phyloP scores from a whole-genome alignment of 176 grass and related monocot species.

The Zea luxurians region DNA sequence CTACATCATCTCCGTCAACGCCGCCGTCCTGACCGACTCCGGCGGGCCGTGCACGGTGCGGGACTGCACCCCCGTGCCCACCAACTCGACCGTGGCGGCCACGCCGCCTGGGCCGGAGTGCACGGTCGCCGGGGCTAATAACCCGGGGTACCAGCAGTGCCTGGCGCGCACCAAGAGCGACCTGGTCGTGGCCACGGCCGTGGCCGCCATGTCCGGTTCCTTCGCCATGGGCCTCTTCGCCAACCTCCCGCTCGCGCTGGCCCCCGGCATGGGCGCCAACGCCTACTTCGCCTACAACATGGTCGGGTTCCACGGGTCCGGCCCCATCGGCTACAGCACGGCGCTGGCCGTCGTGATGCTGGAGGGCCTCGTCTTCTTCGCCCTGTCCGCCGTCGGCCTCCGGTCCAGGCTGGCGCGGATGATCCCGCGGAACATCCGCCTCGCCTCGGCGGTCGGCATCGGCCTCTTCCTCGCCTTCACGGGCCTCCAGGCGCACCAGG shows the following conservation, averaged over 20 bases:
- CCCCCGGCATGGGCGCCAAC: conserved; percentile 72
- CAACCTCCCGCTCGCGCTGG: conserved; percentile 59
- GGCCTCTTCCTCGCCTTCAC: conserved; percentile 62
- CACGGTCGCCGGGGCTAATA: background rate
- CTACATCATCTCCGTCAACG: conserved; percentile 73
- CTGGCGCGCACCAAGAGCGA: conserved; percentile 55
- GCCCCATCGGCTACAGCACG: conserved; percentile 47
- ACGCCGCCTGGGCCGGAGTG: conserved; percentile 23
- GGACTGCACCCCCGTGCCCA: conserved; percentile 36
- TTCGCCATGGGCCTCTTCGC: conserved; percentile 60
- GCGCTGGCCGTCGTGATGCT: conserved; percentile 62
- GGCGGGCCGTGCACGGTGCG: conserved; percentile 53
- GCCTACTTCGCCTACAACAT: conserved; percentile 77
- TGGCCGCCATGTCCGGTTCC: conserved; percentile 47
- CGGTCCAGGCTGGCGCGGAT: conserved; percentile 50
- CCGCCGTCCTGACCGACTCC: conserved; percentile 61
- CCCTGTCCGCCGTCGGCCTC: conserved; percentile 46
- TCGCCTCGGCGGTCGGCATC: conserved; percentile 53
- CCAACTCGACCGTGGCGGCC: background rate
- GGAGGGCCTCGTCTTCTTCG: conserved; percentile 53
- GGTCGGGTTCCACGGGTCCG: conserved; percentile 65
- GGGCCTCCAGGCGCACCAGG: conserved; percentile 56
- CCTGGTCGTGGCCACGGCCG: conserved; percentile 52
- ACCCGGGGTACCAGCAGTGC: conserved; percentile 50
- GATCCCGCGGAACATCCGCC: conserved; percentile 51